Evolutionary conservation across 2,329 filamentous ascomycete genomes (phyloP).

Genomic region (Penicillium sp.): DNA sequence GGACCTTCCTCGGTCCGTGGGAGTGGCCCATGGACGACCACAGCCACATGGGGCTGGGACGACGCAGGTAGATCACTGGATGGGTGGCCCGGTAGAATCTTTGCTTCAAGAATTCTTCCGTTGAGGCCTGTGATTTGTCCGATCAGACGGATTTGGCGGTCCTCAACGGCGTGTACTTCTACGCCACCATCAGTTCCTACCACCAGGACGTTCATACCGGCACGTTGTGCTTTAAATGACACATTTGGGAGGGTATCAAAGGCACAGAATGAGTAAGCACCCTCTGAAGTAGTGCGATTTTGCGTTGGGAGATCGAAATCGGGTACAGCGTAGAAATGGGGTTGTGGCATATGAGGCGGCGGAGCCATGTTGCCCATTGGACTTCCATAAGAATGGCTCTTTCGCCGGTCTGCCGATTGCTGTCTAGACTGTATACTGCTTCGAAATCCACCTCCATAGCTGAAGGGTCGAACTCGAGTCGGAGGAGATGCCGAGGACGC

Average conservation of each 20-base stretch:
- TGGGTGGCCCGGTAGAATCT: slow-evolving; percentile 70
- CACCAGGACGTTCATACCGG: slow-evolving; percentile 64
- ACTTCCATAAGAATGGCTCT: slow-evolving; percentile 39
- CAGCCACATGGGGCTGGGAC: slow-evolving; percentile 70
- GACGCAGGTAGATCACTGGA: slow-evolving; percentile 52
- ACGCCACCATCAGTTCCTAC: slow-evolving; percentile 78
- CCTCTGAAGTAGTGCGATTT: slow-evolving; percentile 30
- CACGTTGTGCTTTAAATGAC: slow-evolving; percentile 41
- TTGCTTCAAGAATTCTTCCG: slow-evolving; percentile 77
- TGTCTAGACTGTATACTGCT: slow-evolving; percentile 38
- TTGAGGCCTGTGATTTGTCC: slow-evolving; percentile 72
- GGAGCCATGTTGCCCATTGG: slow-evolving; percentile 46
- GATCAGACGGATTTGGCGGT: slow-evolving; percentile 67
- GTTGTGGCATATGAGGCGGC: slow-evolving; percentile 70
- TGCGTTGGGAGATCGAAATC: slow-evolving; percentile 60
- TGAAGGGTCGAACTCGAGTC: slow-evolving; percentile 41
- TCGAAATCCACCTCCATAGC: slow-evolving; percentile 41
- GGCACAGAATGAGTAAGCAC: slow-evolving; percentile 73
- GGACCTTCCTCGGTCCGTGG: slow-evolving; percentile 46
- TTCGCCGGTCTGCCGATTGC: slow-evolving; percentile 37
- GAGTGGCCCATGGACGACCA: slow-evolving; percentile 76
- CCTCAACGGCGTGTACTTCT: slow-evolving; percentile 71
- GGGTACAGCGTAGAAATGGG: slow-evolving; percentile 73
- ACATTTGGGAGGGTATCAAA: slow-evolving; percentile 66
- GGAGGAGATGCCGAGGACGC: slow-evolving; percentile 46